These are phyloP conservation scores for Fulvia fulva DNA, from an alignment of 2,329 filamentous ascomycete species.

Conservation along the genomic window DNA sequence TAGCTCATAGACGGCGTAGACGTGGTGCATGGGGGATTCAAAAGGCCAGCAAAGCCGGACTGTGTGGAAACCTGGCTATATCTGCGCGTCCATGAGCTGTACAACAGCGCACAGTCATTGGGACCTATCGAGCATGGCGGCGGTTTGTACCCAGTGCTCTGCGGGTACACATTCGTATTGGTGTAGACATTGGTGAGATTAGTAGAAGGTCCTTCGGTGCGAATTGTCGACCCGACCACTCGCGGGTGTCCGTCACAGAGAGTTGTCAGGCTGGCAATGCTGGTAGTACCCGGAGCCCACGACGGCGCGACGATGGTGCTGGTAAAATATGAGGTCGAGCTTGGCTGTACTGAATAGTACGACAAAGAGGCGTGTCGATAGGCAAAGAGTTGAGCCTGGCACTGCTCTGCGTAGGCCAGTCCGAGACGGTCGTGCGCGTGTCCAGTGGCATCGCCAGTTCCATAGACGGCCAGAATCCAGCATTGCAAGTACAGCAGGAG, in stretches of 20 bases:
- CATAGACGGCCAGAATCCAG: neutral
- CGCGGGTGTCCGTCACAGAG: conserved; percentile 25
- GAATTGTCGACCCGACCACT: conserved; percentile 14
- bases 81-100: conserved; percentile 6
- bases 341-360: neutral
- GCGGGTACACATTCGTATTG: neutral
- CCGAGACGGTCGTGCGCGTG: neutral
- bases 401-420: neutral
- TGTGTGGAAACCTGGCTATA: neutral
- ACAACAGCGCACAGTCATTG: conserved; percentile 9
- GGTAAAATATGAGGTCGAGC: neutral
- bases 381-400: neutral
- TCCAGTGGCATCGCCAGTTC: neutral
- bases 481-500: neutral
- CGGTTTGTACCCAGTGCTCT: neutral
- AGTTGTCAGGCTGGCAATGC: conserved; percentile 9
- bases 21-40: neutral
- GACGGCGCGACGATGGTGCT: neutral
- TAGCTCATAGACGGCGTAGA: neutral
- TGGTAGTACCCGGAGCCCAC: neutral
- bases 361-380: neutral
- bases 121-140: conserved; percentile 15
- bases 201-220: neutral
- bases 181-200: neutral
- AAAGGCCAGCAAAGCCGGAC: neutral